Conservation (phyloP, 169 alveolate genomes). For the Eimeria zaria region DNA sequence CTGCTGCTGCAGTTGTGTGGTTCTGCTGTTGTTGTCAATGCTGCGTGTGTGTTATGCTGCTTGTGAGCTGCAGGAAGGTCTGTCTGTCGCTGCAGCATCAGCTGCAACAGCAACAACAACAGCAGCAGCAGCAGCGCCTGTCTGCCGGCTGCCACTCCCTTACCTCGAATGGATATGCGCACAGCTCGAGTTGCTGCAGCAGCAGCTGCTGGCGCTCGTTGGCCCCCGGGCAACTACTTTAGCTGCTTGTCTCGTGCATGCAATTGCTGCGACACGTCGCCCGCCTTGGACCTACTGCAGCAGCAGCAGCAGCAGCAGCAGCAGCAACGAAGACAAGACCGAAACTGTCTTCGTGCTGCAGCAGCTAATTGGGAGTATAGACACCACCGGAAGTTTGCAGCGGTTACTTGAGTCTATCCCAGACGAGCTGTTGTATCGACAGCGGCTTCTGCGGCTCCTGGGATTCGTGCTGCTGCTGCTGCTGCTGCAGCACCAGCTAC, state of each 20-base stretch:
- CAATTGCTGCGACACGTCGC: slow-evolving; percentile 28
- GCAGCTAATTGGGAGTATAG: slow-evolving; percentile 43
- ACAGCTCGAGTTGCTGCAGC: slow-evolving; percentile 49
- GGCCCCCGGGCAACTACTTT: slow-evolving; percentile 55
- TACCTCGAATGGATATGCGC: slow-evolving; percentile 58
- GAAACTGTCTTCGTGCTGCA: not conserved
- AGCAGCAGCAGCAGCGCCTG: slow-evolving; percentile 30
- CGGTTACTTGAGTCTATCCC: slow-evolving; percentile 37
- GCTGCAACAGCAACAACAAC: slow-evolving; percentile 31
- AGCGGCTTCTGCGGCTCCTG: slow-evolving; percentile 66
- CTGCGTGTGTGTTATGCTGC: not conserved
- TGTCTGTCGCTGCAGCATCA: not conserved
- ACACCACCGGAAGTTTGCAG: slow-evolving; percentile 17
- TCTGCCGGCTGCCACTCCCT: slow-evolving; percentile 66
- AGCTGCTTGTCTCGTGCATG: slow-evolving; percentile 67
- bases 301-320: slow-evolving; percentile 47
- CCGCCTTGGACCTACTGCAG: slow-evolving; percentile 34
- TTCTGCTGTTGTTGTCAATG: not conserved
- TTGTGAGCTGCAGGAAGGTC: slow-evolving; percentile 21
- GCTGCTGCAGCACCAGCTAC: slow-evolving; percentile 61
- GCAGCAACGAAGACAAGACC: not conserved
- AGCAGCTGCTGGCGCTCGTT: slow-evolving; percentile 53
- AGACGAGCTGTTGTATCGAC: not conserved
- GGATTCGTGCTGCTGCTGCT: slow-evolving; percentile 70
- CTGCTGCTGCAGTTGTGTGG: not conserved